Base-by-base conservation (phyloP, 2,329 filamentous ascomycete species). In the Nemania diffusa region DNA sequence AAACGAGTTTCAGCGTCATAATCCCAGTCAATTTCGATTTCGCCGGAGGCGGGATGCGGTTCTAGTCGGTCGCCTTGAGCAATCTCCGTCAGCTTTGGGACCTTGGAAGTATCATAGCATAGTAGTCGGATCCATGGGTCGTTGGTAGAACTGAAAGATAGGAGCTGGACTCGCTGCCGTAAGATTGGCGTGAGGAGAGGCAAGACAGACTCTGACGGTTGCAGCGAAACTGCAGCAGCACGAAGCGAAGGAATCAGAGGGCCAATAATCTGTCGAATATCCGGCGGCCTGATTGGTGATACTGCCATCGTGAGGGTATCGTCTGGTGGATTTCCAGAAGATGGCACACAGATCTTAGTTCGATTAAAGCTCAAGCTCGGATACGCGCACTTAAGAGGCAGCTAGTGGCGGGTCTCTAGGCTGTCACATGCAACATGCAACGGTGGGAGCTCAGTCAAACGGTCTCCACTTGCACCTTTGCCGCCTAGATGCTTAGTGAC, bases 31-130 rank as follows among this genome's bases (percentile, higher is more conserved):
- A 94, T 80, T 79, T 95, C 92, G 61, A 95, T 87, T 78, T 94
- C 92, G 61, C 92, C 92, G 2, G 91, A 93, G 4, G 91, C 88
- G 2, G 92, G 92, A 74, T 96, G 92, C n/a, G 91, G 91, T 77
- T 94, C 91, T 34, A 95, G 82, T 52, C 85, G 81, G 60, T 91
- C 87, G 63, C 85, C 84, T 72, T 85, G 84, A 34, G 89, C 88
- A 15, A 91, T 81, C 65, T 87, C 82, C n/a, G 85, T 83, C 20
- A 95, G 83, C 70, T 83, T 85, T 50, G 86, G 81, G 2, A 84
- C 82, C 69, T 85, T 84, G 69, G 84, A 78, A 7, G 83, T 74
- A 73, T 92, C 87, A 82, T 92, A 94, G 75, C 88, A 91, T 26
- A 95, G 84, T 34, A 94, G 83, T 0, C 88, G 84, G 17, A 95